Base-by-base conservation (phyloP, 2,329 filamentous ascomycete genomes). In the Dryadomyces quercus-mongolicae region DNA sequence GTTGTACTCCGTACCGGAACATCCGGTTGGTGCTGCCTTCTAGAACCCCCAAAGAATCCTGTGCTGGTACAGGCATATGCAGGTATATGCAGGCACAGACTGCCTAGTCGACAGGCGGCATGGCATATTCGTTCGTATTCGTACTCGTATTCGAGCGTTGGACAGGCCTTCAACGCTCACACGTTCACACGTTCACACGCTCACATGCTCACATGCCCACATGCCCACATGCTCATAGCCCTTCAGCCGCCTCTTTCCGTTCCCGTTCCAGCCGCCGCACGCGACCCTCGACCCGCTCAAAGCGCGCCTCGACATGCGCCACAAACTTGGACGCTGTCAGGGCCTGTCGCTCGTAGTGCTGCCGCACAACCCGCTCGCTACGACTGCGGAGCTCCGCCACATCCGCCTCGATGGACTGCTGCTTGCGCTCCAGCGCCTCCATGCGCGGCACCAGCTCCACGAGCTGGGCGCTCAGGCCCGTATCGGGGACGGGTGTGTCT, bases 311-410 rank as follows among this genome's bases (percentile, higher is more conserved):
- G 64, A 85, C 81, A 52, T 85, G 81, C 21, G 84, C 85, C 71
- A 89, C 84, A 55, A 78, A 77, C 60, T 82, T 78, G 0, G 84
- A 84, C 60, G 80, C 81, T 12, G 77, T 76, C 49, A 95, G 71
- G 46, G 93, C 74, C 3, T 82, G 80, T 22, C 80, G 71, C 65
- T 90, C 83, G 67, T 92, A 90, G 85, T 88, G 94, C 40, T 73
- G 68, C 59, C 84, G 77, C 56, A 89, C 68, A 22, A 78, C 70
- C 58, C 67, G 66, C 67, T 82, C 86, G 69, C 78, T 91, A 59
- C 75, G 76, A 58, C 70, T 76, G 65, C 81, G 76, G 64, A 86
- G 74, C 65, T 78, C 78, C 21, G 77, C 78, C 58, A 87, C 78
- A 66, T 85, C 80, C 49, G 74, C 73, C 43, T 68, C 74, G 66